Evolutionary conservation across 805 yeast genomes (phyloP).

Genomic region (Ogataea trehaloabstinens): DNA sequence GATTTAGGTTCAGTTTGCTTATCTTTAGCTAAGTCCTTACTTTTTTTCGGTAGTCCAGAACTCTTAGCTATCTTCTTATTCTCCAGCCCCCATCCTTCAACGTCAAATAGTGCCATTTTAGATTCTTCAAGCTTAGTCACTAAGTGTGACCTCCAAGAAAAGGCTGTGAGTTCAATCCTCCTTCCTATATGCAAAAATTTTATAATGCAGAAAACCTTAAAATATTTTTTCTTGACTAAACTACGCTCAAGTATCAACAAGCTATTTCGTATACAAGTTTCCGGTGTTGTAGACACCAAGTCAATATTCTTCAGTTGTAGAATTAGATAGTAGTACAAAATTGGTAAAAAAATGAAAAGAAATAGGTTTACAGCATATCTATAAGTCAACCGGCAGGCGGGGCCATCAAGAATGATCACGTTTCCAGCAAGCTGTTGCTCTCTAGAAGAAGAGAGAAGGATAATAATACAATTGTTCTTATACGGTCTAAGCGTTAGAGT

Average conservation of each 20-base stretch:
- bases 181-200: neutral
- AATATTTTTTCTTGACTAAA: neutral
- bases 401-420: no score
- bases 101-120: slow-evolving; percentile 71
- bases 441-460: no score
- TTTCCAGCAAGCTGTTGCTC: no score
- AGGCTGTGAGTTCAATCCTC: no score
- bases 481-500: neutral
- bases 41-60: slow-evolving; percentile 21
- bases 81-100: slow-evolving; percentile 79
- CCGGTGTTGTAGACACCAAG: no score
- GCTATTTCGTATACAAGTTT: no score
- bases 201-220: neutral
- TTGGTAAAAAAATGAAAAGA: neutral
- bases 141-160: no score
- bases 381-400: neutral
- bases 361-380: neutral
- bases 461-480: neutral
- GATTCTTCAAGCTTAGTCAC: neutral
- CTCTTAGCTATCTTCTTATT: slow-evolving; percentile 50
- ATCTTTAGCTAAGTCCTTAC: slow-evolving; percentile 12
- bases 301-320: no score
- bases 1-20: slow-evolving; percentile 8
- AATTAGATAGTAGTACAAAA: neutral
- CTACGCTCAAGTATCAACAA: no score